Evolutionary conservation across 1,284 basidiomycete genomes (phyloP).

Genomic region (Boletus subluridellus): DNA sequence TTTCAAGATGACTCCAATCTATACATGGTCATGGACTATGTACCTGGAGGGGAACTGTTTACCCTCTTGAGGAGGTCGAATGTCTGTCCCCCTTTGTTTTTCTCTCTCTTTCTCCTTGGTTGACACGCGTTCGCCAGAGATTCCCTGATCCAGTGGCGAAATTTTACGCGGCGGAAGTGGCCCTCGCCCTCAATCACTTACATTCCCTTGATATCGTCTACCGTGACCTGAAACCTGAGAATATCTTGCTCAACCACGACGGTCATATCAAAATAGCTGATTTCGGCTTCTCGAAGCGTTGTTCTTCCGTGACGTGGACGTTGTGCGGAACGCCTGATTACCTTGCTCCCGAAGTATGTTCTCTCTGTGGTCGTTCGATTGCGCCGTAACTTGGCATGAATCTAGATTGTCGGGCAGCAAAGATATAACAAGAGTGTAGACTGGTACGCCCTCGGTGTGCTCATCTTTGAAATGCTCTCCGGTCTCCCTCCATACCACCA

Average conservation of each 20-base stretch:
- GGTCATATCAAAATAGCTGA: conserved; percentile 99
- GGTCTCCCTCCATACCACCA: conserved; percentile 79
- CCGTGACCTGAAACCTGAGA: conserved; percentile 97
- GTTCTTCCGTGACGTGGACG: conserved; percentile 92
- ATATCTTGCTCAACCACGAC: conserved; percentile 89
- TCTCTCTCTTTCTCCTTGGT: background rate
- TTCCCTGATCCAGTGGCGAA: conserved; percentile 99
- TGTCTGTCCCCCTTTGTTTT: conserved; percentile 44
- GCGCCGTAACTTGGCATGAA: background rate
- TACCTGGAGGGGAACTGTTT: conserved; percentile 96
- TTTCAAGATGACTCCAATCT: conserved; percentile 93
- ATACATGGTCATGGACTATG: conserved; percentile 99
- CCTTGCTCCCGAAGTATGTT: conserved; percentile 77
- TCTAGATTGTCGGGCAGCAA: conserved; percentile 78
- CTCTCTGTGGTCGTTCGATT: background rate
- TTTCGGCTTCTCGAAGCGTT: conserved; percentile 95
- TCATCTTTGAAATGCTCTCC: conserved; percentile 96
- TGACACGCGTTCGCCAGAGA: conserved; percentile 48
- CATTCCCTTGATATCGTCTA: conserved; percentile 93
- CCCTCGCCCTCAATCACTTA: conserved; percentile 89
- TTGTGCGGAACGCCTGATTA: conserved; percentile 98
- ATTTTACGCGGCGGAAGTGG: conserved; percentile 98
- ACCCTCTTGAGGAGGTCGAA: conserved; percentile 85
- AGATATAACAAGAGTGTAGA: conserved; percentile 98
- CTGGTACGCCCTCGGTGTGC: conserved; percentile 97